phyloP scores from a whole-genome alignment of 352 stramenopile genomes.

The Phytopythium mirpurense region DNA sequence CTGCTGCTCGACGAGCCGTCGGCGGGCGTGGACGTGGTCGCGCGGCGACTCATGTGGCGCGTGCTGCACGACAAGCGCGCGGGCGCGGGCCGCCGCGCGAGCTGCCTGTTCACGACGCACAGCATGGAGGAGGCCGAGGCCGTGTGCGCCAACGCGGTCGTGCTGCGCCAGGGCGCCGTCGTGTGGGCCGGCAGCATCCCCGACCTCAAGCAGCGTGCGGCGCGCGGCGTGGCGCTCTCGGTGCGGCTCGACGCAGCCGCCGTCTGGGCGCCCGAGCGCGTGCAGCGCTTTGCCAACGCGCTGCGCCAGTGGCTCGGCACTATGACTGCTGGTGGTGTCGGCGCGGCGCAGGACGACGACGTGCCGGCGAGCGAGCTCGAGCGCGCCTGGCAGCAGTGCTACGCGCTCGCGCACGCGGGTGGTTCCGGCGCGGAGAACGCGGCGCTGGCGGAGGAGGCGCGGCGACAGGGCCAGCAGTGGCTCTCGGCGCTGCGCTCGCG shows the following conservation, averaged over 20 bases:
- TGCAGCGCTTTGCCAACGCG: constrained; percentile 40
- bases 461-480: constrained; percentile 33
- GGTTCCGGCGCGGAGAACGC: constrained; percentile 13
- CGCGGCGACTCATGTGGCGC: constrained; percentile 74
- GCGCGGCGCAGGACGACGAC: constrained; percentile 16
- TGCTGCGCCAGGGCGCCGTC: constrained; percentile 64
- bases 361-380: constrained; percentile 37
- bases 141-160: constrained; percentile 75
- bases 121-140: constrained; percentile 84
- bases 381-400: constrained; percentile 47
- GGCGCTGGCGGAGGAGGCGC: constrained; percentile 5
- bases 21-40: constrained; percentile 75
- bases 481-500: constrained; percentile 32
- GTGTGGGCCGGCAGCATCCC: constrained; percentile 79
- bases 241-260: constrained; percentile 40
- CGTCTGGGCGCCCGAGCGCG: constrained; percentile 34
- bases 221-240: constrained; percentile 64
- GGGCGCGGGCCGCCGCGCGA: constrained; percentile 33
- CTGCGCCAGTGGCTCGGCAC: constrained; percentile 24
- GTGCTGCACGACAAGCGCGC: constrained; percentile 59
- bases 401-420: constrained; percentile 20
- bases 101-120: constrained; percentile 82
- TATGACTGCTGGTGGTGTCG: too few relatives aligned
- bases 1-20: constrained; percentile 81
- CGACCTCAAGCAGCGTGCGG: constrained; percentile 69